Conservation (phyloP, 1,139 yeast species). For the Magnusiomyces ingens region DNA sequence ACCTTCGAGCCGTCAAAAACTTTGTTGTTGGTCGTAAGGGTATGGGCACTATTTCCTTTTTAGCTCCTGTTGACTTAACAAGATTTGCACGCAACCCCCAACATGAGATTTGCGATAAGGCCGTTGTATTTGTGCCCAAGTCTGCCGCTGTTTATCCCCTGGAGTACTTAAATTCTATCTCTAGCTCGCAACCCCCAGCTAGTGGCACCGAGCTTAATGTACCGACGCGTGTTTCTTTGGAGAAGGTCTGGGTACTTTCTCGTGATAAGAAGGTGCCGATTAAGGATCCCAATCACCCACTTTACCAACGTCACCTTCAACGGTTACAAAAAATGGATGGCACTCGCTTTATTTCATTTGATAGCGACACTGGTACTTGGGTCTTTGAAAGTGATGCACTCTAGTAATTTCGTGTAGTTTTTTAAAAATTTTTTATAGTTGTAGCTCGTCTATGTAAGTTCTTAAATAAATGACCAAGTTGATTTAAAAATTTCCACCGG, state of each 20-base stretch:
- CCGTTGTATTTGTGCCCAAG: conserved; percentile 55
- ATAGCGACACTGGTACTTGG: conserved; percentile 78
- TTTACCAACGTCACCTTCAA: conserved; percentile 61
- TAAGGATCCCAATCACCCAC: conserved; percentile 68
- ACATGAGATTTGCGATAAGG: conserved; percentile 53
- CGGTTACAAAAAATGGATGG: conserved; percentile 56
- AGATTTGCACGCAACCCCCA: conserved; percentile 39
- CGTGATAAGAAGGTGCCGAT: conserved; percentile 69
- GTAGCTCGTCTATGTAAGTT: too few relatives aligned
- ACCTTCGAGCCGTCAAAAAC: conserved; percentile 55
- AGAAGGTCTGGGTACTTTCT: conserved; percentile 70
- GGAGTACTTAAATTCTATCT: not conserved
- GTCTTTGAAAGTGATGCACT: conserved; percentile 49
- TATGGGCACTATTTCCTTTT: conserved; percentile 69
- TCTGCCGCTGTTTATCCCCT: conserved; percentile 69
- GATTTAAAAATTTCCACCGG: too few relatives aligned
- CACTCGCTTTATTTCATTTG: conserved; percentile 66
- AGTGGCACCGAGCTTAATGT: conserved; percentile 78
- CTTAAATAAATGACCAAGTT: too few relatives aligned
- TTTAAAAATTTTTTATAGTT: too few relatives aligned
- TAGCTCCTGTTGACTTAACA: conserved; percentile 77
- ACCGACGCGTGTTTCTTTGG: conserved; percentile 64
- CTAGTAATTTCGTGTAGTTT: too few relatives aligned
- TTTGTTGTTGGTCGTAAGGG: conserved; percentile 77
- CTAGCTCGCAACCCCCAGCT: conserved; percentile 48